Conservation (phyloP, 1,139 yeast species). For the Blastobotrys petasosporus region DNA sequence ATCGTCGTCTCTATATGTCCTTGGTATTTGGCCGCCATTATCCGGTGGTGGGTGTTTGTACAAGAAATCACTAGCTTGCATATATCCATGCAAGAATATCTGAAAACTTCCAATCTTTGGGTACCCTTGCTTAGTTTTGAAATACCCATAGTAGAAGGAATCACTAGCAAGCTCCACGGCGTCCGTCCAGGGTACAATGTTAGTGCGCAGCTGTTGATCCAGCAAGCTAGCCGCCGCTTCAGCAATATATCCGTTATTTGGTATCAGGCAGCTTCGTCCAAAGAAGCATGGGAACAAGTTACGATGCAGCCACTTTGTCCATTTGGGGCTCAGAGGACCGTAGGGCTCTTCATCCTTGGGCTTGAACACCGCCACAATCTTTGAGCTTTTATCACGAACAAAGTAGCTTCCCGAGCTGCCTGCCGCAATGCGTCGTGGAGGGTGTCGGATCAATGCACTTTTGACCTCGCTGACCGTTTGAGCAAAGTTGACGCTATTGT, state of each 20-base stretch:
- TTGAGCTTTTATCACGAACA: conserved; percentile 37
- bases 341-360: conserved; percentile 82
- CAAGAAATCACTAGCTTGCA: conserved; percentile 59
- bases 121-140: conserved; percentile 19
- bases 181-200: conserved; percentile 63
- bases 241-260: conserved; percentile 65
- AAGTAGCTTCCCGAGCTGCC: conserved; percentile 76
- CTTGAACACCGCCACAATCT: conserved; percentile 57
- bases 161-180: conserved; percentile 49
- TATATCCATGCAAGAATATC: conserved; percentile 52
- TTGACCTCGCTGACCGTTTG: conserved; percentile 38
- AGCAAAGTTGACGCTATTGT: not conserved
- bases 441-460: conserved; percentile 40
- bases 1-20: conserved; percentile 11
- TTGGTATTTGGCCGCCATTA: not conserved
- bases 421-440: conserved; percentile 51
- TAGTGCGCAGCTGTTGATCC: conserved; percentile 53
- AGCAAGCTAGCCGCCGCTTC: conserved; percentile 67
- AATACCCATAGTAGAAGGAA: conserved; percentile 43
- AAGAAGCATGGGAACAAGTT: conserved; percentile 73
- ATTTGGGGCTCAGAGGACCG: conserved; percentile 71
- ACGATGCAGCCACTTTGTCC: conserved; percentile 77
- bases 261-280: conserved; percentile 67
- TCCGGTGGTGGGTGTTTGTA: conserved; percentile 52
- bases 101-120: conserved; percentile 65